Conservation (phyloP, 2,329 filamentous ascomycete genomes). For the Diaporthe velutina region DNA sequence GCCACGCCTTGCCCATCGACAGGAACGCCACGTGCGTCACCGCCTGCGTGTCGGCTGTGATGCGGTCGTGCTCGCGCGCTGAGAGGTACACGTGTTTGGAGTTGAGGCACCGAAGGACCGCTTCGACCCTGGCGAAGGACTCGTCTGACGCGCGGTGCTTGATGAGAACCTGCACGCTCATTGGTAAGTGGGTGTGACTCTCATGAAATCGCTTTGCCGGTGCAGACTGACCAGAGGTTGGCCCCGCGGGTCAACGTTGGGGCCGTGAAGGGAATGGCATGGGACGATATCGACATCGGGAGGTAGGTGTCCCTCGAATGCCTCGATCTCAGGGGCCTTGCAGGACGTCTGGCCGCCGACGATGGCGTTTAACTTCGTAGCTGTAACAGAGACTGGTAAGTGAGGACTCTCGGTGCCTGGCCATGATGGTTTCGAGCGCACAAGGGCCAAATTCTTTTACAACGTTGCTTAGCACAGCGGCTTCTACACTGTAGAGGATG, state of each 20-base stretch:
- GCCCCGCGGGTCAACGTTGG: conserved; percentile 86
- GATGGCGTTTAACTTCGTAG: conserved; percentile 94
- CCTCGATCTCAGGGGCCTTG: conserved; percentile 95
- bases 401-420: neutral
- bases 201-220: neutral
- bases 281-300: conserved; percentile 92
- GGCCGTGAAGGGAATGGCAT: conserved; percentile 96
- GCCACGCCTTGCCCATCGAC: conserved; percentile 98
- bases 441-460: conserved; percentile 93
- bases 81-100: conserved; percentile 91
- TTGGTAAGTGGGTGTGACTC: neutral
- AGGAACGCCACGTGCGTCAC: conserved; percentile 98
- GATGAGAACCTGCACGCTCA: conserved; percentile 77
- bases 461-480: conserved; percentile 87
- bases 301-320: conserved; percentile 91
- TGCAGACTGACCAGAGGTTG: conserved; percentile 83
- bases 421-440: conserved; percentile 59
- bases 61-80: conserved; percentile 90
- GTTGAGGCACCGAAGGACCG: conserved; percentile 83
- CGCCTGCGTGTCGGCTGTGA: conserved; percentile 97
- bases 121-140: conserved; percentile 83
- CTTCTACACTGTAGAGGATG: conserved; percentile 98
- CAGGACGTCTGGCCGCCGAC: conserved; percentile 98
- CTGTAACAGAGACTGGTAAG: conserved; percentile 59
- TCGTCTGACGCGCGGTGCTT: conserved; percentile 87